Percentiles rank a stretch among this genome's conserved stretches.
Evolutionary conservation across 345 rosid genomes (phyloP).

Genomic region (Isatis tinctoria): DNA sequence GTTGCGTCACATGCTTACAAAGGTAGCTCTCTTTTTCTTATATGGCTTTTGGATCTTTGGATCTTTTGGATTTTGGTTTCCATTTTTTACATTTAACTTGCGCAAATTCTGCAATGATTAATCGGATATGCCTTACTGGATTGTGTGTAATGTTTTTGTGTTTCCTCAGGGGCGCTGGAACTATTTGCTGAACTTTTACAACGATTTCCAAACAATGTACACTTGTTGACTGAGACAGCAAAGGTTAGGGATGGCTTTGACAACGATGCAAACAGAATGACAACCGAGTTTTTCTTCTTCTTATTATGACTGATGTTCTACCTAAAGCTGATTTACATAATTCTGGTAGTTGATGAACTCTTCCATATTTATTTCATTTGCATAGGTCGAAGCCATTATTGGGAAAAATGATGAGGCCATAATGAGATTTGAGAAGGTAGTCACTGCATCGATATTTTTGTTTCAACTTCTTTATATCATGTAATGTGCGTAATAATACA

Average conservation of each 20-base stretch:
- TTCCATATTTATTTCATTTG: slow-evolving; percentile 29
- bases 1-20: slow-evolving; percentile 88
- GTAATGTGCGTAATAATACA: neutral
- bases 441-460: neutral
- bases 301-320: neutral
- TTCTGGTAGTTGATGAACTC: slow-evolving; percentile 19
- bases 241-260: slow-evolving; percentile 51
- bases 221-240: slow-evolving; percentile 89
- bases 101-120: neutral
- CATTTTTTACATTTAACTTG: neutral
- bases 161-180: slow-evolving; percentile 79
- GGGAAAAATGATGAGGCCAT: slow-evolving; percentile 94
- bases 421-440: slow-evolving; percentile 89
- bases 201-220: slow-evolving; percentile 84
- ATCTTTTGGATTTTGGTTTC: slow-evolving; percentile 3
- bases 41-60: neutral
- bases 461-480: neutral
- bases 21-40: slow-evolving; percentile 46
- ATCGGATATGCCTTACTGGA: neutral
- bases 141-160: slow-evolving; percentile 1
- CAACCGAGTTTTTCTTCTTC: neutral
- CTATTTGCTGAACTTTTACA: slow-evolving; percentile 75
- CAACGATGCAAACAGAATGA: neutral
- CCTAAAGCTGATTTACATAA: slow-evolving; percentile 11
- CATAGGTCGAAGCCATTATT: slow-evolving; percentile 87